Evolutionary conservation across 2,329 filamentous ascomycete species (phyloP).

Genomic region (Trichoderma brevicompactum): DNA sequence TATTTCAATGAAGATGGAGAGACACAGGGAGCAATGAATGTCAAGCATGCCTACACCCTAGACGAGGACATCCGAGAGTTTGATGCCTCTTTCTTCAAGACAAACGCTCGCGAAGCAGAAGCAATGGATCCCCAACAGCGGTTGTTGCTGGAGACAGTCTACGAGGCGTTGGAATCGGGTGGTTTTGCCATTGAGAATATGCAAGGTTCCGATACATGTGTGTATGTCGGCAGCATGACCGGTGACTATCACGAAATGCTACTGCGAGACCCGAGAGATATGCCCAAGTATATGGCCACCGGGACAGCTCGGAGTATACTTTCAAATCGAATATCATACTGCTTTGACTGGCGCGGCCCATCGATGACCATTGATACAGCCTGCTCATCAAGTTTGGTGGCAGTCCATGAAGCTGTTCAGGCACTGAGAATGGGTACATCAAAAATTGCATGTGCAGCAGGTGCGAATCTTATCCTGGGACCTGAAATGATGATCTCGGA

Average conservation of each 20-base stretch:
- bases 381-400: slow-evolving; percentile 38
- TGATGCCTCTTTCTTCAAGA: slow-evolving; percentile 48
- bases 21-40: slow-evolving; percentile 34
- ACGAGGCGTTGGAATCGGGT: slow-evolving; percentile 46
- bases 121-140: slow-evolving; percentile 51
- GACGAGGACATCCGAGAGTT: slow-evolving; percentile 41
- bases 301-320: slow-evolving; percentile 44
- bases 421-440: slow-evolving; percentile 41
- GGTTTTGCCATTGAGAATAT: slow-evolving; percentile 41
- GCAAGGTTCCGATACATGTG: slow-evolving; percentile 32
- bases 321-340: slow-evolving; percentile 38
- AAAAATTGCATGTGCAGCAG: slow-evolving; percentile 41
- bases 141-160: slow-evolving; percentile 45
- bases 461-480: slow-evolving; percentile 42
- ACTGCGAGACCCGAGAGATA: slow-evolving; percentile 28
- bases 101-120: slow-evolving; percentile 45
- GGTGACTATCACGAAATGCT: slow-evolving; percentile 31
- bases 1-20: slow-evolving; percentile 40
- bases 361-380: slow-evolving; percentile 42
- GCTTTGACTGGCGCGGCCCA: slow-evolving; percentile 35
- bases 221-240: slow-evolving; percentile 37
- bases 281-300: slow-evolving; percentile 29
- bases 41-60: slow-evolving; percentile 44
- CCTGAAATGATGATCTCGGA: slow-evolving; percentile 21
- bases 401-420: slow-evolving; percentile 35